Conservation (phyloP, 305 asterid species). For the Fraxinus greggii region DNA sequence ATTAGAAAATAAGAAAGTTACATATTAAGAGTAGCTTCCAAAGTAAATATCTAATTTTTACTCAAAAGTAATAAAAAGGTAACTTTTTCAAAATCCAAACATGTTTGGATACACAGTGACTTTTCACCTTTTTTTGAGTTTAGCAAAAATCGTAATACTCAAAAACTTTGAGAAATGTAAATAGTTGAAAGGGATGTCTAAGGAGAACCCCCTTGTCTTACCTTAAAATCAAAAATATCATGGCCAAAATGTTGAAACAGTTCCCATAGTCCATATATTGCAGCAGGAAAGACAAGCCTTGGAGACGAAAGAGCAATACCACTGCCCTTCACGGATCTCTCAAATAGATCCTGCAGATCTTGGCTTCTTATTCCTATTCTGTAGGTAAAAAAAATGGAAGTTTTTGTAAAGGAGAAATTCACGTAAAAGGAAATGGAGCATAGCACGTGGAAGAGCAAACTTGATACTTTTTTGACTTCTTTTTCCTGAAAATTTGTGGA, state of each 20-base stretch:
- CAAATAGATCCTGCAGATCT: constrained; percentile 71
- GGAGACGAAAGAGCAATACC: constrained; percentile 92
- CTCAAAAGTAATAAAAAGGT: neutral
- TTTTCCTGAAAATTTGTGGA: constrained; percentile 70
- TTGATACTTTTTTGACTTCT: constrained; percentile 63
- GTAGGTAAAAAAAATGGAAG: constrained; percentile 21
- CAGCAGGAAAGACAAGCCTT: constrained; percentile 87
- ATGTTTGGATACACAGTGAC: neutral
- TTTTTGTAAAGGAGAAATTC: constrained; percentile 8
- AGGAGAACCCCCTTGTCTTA: constrained; percentile 19
- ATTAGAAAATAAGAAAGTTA: constrained; percentile 1
- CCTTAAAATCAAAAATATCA: constrained; percentile 77
- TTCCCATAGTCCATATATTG: constrained; percentile 90
- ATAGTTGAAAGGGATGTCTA: neutral
- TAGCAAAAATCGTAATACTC: neutral
- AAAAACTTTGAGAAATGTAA: neutral
- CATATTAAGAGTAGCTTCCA: neutral
- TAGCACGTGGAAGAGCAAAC: constrained; percentile 13
- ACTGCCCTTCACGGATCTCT: constrained; percentile 65
- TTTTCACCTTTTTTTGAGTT: neutral
- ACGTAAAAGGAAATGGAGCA: neutral
- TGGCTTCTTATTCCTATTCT: constrained; percentile 91
- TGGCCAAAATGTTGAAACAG: constrained; percentile 64
- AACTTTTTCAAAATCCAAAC: neutral
- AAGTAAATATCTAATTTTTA: neutral